Percentiles rank a stretch among this genome's conserved stretches.
Evolutionary conservation across 1,284 basidiomycete species (phyloP).

Genomic region (Cystobasidium slooffiae): DNA sequence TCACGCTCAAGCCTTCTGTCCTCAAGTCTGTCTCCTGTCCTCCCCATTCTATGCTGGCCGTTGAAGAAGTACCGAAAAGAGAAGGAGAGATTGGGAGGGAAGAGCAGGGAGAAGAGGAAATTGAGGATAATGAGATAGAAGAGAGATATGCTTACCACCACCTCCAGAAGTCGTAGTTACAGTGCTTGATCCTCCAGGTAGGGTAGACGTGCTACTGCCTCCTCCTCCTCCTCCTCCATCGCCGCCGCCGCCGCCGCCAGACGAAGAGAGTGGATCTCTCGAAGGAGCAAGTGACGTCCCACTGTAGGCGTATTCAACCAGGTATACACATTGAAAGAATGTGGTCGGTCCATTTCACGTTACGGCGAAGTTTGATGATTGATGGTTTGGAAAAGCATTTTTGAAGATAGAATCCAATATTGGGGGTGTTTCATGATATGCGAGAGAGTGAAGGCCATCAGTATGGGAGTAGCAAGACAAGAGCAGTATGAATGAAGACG

Average conservation of each 20-base stretch:
- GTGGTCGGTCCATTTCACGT: too few species aligned
- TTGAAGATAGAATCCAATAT: not conserved
- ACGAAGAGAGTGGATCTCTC: not conserved
- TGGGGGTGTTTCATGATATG: not conserved
- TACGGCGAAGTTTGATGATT: too few species aligned
- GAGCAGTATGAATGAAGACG: too few species aligned
- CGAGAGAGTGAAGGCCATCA: not conserved
- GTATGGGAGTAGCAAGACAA: too few species aligned
- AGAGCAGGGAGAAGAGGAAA: not conserved
- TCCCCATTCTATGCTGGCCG: not conserved
- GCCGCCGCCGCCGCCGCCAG: not conserved
- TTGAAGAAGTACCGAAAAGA: not conserved
- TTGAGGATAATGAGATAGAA: not conserved
- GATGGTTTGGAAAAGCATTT: not conserved
- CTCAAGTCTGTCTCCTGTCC: not conserved
- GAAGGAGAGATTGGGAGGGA: not conserved
- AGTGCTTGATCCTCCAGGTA: conserved; percentile 1
- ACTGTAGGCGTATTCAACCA: not conserved
- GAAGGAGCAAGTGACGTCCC: conserved; percentile 9
- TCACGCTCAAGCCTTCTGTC: too few species aligned
- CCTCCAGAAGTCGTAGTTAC: conserved; percentile 6
- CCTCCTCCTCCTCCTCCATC: not conserved
- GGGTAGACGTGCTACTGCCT: conserved; percentile 6
- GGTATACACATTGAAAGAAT: not conserved
- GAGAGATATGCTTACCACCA: conserved; percentile 21